Evolutionary conservation across 768 basidiomycete species (phyloP), one percentile per base, ranked within the genome.

Genomic region (Cystofilobasidium ferigula): DNA sequence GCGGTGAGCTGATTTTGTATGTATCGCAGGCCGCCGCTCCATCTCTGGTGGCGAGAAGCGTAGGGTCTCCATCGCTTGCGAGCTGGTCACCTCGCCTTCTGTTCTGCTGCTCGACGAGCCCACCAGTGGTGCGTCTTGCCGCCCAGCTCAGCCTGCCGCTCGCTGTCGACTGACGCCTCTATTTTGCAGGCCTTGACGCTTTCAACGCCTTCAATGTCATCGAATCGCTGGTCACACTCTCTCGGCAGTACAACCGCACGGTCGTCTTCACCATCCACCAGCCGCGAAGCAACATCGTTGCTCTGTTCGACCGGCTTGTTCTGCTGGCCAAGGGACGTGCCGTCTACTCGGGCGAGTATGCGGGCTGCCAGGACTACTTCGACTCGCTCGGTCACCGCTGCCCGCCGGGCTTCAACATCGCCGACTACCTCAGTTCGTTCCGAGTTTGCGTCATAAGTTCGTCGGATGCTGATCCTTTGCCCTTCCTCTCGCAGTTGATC

Each of bases 41-140:
- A 98, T 98, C 63, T 94, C 91, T 36, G 95, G 95, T 54, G 95
- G 95, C 20, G 95, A 99, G 79, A 98, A 98, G 78, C 83, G 95
- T 38, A 81, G 95, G 5, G 95, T 98, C 1, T 90, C 88, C 0
- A 98, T 99, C 70, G 95, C 95, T 45, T 99, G 95, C 74, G 95
- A 99, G 77, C 81, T 99, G 30, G 95, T 99, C 40, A 99, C 94
- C 0, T 90, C 88, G 51, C 95, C 95, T 18, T 93, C 90, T 0
- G 92, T 99, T 58, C 75, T 99, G 38, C 94, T 97, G 80, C 80
- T 98, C 62, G 95, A 99, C 72, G 95, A 99, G 73, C 95, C 95
- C 9, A 99, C 95, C 0, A 92, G 89, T 61, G 93, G 89, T 88
- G 69, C 67, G 84, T 78, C 2, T 3, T 14, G 42, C 32, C 28